Percentiles rank a stretch among this genome's conserved stretches.
Conservation (phyloP, 2,329 filamentous ascomycete species). For the Amphichorda felina region DNA sequence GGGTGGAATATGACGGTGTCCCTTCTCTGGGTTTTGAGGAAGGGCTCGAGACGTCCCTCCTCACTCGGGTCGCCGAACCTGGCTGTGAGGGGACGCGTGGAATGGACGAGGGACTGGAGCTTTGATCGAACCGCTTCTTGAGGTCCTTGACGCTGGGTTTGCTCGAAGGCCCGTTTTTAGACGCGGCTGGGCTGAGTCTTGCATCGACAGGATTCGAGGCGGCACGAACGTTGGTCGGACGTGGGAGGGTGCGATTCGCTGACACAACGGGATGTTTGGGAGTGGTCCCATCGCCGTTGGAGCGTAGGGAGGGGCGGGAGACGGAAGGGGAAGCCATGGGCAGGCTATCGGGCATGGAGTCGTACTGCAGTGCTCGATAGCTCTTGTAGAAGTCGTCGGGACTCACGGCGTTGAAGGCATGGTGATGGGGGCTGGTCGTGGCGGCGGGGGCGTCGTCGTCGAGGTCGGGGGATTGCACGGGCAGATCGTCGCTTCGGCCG, state of each 20-base stretch:
- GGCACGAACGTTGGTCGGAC: conserved; percentile 33
- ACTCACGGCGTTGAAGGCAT: conserved; percentile 20
- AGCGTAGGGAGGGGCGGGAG: conserved; percentile 30
- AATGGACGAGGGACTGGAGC: conserved; percentile 21
- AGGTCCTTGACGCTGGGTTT: conserved; percentile 71
- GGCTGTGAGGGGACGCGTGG: conserved; percentile 20
- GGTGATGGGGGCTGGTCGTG: conserved; percentile 2
- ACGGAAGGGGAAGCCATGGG: conserved; percentile 26
- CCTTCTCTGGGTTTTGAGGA: conserved; percentile 8
- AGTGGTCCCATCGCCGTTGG: conserved; percentile 37
- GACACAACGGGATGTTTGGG: conserved; percentile 32
- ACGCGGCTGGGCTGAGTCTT: conserved; percentile 19
- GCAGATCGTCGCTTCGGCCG: not conserved
- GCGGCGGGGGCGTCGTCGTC: not conserved
- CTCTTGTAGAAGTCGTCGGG: conserved; percentile 46
- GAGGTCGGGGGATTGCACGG: not conserved
- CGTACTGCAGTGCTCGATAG: conserved; percentile 27
- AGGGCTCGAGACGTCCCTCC: conserved; percentile 1
- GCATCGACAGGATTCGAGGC: conserved; percentile 43
- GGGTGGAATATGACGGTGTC: conserved; percentile 26
- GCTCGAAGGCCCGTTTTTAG: conserved; percentile 17
- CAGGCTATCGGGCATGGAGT: conserved; percentile 18
- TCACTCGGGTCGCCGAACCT: conserved; percentile 16
- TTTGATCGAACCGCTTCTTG: conserved; percentile 67
- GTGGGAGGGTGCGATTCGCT: conserved; percentile 25